Conservation (phyloP, 2,329 filamentous ascomycete genomes). For the Amesomyces nigricolor region DNA sequence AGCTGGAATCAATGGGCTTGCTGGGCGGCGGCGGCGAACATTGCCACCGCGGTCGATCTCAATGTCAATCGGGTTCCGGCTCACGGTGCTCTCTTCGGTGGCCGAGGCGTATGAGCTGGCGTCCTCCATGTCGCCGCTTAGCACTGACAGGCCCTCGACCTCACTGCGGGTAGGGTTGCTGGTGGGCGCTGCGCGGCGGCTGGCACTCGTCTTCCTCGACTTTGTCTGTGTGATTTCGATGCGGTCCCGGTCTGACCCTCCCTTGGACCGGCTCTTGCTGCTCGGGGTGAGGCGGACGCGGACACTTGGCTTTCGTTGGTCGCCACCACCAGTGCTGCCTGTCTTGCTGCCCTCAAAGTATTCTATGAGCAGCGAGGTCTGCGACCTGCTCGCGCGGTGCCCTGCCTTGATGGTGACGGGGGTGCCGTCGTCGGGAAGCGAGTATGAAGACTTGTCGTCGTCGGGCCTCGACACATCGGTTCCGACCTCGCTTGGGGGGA, state of each 20-base stretch:
- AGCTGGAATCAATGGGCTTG: slow-evolving; percentile 60
- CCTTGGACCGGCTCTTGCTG: slow-evolving; percentile 47
- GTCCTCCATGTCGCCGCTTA: slow-evolving; percentile 45
- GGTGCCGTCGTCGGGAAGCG: slow-evolving; percentile 78
- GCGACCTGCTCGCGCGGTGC: slow-evolving; percentile 58
- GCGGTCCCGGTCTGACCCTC: slow-evolving; percentile 59
- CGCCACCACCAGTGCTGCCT: slow-evolving; percentile 44
- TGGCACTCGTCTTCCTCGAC: slow-evolving; percentile 60
- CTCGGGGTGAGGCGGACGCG: slow-evolving; percentile 68
- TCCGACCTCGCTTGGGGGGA: slow-evolving; percentile 57
- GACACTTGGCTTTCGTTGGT: slow-evolving; percentile 73
- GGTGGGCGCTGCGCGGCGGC: slow-evolving; percentile 34
- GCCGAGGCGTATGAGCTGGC: slow-evolving; percentile 70
- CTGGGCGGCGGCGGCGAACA: slow-evolving; percentile 53
- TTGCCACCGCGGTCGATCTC: slow-evolving; percentile 64
- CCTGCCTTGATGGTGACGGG: slow-evolving; percentile 86
- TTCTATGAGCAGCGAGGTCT: slow-evolving; percentile 89
- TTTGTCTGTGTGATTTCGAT: slow-evolving; percentile 82
- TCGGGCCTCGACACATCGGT: slow-evolving; percentile 64
- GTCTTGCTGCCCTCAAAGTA: slow-evolving; percentile 80
- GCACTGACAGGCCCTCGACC: slow-evolving; percentile 35
- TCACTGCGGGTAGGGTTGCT: slow-evolving; percentile 59
- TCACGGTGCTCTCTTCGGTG: slow-evolving; percentile 73
- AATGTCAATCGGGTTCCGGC: slow-evolving; percentile 75
- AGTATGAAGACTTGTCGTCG: slow-evolving; percentile 69